Percentiles rank a stretch among this genome's conserved stretches.
Conservation (phyloP, 768 basidiomycete genomes). For the Clitopilus passeckerianus region DNA sequence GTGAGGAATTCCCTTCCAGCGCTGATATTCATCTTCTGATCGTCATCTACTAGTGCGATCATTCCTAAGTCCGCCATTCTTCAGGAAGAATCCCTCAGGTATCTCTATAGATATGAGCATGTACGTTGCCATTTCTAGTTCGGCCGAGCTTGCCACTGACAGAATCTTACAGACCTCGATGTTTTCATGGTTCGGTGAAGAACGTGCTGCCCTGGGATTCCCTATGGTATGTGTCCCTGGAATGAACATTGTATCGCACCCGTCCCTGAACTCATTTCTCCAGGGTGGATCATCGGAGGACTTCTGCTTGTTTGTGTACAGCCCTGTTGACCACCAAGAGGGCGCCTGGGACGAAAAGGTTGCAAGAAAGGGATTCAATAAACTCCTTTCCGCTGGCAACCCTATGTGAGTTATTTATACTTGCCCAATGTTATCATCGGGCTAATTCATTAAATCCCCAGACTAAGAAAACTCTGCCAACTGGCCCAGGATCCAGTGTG, state of each 20-base stretch:
- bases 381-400: not conserved
- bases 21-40: not conserved
- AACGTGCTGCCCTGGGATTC: conserved; percentile 19
- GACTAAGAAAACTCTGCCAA: conserved; percentile 30
- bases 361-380: conserved; percentile 16
- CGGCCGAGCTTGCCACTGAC: not conserved
- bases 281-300: conserved; percentile 28
- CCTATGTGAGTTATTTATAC: not conserved
- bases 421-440: not conserved
- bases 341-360: conserved; percentile 23
- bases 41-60: conserved; percentile 23
- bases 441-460: conserved; percentile 11
- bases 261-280: conserved; percentile 2
- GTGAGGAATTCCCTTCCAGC: conserved; percentile 17
- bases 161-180: conserved; percentile 17
- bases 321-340: conserved; percentile 21
- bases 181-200: conserved; percentile 31
- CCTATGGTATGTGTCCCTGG: conserved; percentile 21
- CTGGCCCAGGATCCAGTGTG: conserved; percentile 27
- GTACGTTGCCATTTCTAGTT: conserved; percentile 12
- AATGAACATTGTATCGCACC: conserved; percentile 6
- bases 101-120: conserved; percentile 19
- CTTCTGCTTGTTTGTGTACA: conserved; percentile 24
- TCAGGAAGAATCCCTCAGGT: conserved; percentile 31
- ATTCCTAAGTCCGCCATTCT: conserved; percentile 34